Base-by-base conservation (phyloP, 352 stramenopile species). In the Peronospora destructor region DNA sequence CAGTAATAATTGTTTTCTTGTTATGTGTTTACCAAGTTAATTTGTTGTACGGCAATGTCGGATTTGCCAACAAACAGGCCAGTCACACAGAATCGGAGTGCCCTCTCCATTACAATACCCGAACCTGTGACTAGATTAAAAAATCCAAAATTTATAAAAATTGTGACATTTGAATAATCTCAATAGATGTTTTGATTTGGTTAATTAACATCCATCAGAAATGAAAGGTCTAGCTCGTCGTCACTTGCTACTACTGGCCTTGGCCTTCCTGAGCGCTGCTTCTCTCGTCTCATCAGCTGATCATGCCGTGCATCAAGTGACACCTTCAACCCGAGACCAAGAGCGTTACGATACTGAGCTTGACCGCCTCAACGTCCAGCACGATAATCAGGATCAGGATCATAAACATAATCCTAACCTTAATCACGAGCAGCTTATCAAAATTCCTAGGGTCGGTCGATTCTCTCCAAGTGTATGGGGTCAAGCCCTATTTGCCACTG, bases 401-500 rank as follows among this genome's bases (percentile, higher is more conserved):
- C 56, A 67, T 19, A 43, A 61, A 34, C 55, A 70, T 26, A 34
- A 64, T 23, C 45, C 66, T 28, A 36, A 56, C 3, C 57, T 69
- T 14, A 43, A 50, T 1, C 47, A 69, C 30, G 33, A 63, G 9
- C 37, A 73, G 35, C 54, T 21, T 39, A 41, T 34, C 11, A 29
- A 30, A 26, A 49, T 43, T 17, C 42, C 42, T 17, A 51, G 47
- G 30, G 13, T 10, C 12, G 47, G 61, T 9, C 57, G 74, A 29
- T 87, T 87, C 47, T 71, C 64, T 0, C 48, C 57, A 12, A 56
- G 58, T 29, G 45, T 91, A 14, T 91, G 76, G 76, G 40, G 59
- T 0, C 74, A 88, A 37, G 76, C 79, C 16, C 54, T 91, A 14
- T 75, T 85, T 34, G 79, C 79, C 32, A 91, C 79, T 30, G 74